phyloP scores from a whole-genome alignment of 352 stramenopile genomes.

The Globisporangium perplexum region DNA sequence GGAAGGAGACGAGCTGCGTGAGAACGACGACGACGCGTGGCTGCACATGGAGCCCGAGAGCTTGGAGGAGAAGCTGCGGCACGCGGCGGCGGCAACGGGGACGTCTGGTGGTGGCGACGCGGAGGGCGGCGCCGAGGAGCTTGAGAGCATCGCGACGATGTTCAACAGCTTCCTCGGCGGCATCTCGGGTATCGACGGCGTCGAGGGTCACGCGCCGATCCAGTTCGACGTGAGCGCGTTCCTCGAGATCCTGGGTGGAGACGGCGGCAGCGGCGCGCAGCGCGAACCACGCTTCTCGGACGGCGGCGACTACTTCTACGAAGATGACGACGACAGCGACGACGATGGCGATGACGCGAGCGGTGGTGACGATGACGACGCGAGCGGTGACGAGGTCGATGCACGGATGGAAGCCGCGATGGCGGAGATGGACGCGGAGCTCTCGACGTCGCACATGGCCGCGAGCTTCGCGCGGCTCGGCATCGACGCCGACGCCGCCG shows the following conservation, averaged over 20 bases:
- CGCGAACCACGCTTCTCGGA: constrained; percentile 10
- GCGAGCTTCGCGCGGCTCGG: constrained; percentile 50
- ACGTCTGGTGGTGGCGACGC: constrained; percentile 9
- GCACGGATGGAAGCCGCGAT: constrained; percentile 47
- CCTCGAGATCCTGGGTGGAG: constrained; percentile 52
- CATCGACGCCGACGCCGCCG: neutral
- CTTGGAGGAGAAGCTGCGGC: constrained; percentile 58
- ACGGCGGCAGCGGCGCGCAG: constrained; percentile 3
- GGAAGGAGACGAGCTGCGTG: constrained; percentile 14
- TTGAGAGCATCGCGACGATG: constrained; percentile 67
- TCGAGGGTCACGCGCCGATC: constrained; percentile 45
- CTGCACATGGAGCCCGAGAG: constrained; percentile 71
- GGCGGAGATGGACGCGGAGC: constrained; percentile 73
- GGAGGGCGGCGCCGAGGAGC: constrained; percentile 43
- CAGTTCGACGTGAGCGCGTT: constrained; percentile 68
- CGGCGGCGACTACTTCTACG: constrained; percentile 10
- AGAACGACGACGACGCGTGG: constrained; percentile 75
- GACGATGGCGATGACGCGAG: constrained; percentile 28
- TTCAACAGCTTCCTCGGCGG: constrained; percentile 70
- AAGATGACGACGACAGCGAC: constrained; percentile 22
- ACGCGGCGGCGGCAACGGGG: constrained; percentile 10
- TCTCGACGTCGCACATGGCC: constrained; percentile 40
- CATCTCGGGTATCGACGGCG: constrained; percentile 59
- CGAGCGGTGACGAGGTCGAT: constrained; percentile 33
- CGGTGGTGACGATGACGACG: constrained; percentile 22